Base-by-base conservation (phyloP, 371 early-diverging fungal genomes). In the Mortierella sp. region DNA sequence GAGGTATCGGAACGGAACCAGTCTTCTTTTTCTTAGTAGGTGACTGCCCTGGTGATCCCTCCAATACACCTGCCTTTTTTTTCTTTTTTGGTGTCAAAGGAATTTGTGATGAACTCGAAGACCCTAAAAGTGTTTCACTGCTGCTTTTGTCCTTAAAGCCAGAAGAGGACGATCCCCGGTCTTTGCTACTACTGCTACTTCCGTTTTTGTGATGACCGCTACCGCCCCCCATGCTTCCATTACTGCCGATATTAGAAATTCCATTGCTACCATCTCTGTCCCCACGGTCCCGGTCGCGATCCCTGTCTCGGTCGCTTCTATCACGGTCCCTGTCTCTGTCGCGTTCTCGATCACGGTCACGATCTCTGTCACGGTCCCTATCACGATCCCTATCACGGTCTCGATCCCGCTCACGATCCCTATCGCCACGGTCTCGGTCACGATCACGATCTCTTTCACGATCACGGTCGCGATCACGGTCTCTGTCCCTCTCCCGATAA, bases 11-110 rank as follows among this genome's bases (percentile, higher is more conserved):
- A 26, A 70, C 49, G 13, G 61, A 43, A 26, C 56, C 49, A 10
- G 76, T 51, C 47, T 66, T 70, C 62, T 76, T 76, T 54, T 76
- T 76, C 64, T 76, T 76, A 15, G 66, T 49, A 13, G 76, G 76
- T 7, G 76, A 76, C 22, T 57, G 70, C 0, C 61, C 45, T 1
- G 66, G 76, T 5, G 70, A 66, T 10, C 56, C 51, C 13, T 76
- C 70, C 45, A 65, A 26, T 37, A 32, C 45, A 2, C 66, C 56
- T 28, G 62, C 45, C 26, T 64, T 70, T 54, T 76, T 76, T 51
- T 76, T 76, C 54, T 76, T 76, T 56, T 76, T 76, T 7, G 76
- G 71, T 10, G 72, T 76, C 32, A 60, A 59, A 10, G 63, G 76
- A 32, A 58, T 58, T 26, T 43, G 37, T 31, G 61, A 47, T 22